phyloP scores from a whole-genome alignment of 2,329 filamentous ascomycete species.

The Xylariaceae sp. region DNA sequence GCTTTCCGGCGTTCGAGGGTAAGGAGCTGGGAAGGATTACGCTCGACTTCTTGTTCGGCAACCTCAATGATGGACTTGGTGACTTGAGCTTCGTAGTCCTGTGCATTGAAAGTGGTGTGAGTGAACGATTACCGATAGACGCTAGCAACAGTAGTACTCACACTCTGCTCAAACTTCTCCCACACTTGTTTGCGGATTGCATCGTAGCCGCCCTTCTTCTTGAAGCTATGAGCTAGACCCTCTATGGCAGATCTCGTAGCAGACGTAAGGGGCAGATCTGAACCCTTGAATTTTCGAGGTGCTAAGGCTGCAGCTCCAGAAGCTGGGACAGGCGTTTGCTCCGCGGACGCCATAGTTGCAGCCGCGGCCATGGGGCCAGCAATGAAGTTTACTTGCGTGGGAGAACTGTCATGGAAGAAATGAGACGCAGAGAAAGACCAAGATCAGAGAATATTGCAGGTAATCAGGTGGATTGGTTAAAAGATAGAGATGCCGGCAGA shows the following conservation, averaged over 20 bases:
- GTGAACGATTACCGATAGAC: not conserved
- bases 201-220: constrained; percentile 86
- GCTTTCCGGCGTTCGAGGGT: constrained; percentile 75
- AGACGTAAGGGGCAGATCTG: constrained; percentile 73
- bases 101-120: not conserved
- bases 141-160: constrained; percentile 42
- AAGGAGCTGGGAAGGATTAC: constrained; percentile 71
- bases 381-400: constrained; percentile 1
- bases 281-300: constrained; percentile 65
- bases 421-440: constrained; percentile 1
- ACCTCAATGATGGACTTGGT: constrained; percentile 68
- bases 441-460: not conserved
- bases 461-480: not conserved
- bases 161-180: constrained; percentile 72
- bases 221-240: constrained; percentile 76
- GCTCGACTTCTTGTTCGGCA: constrained; percentile 73
- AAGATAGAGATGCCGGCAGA: too few species aligned
- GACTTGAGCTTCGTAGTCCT: constrained; percentile 73
- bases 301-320: constrained; percentile 24
- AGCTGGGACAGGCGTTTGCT: constrained; percentile 32
- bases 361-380: constrained; percentile 31
- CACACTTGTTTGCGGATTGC: constrained; percentile 75
- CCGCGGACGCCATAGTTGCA: constrained; percentile 32
- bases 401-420: constrained; percentile 9
- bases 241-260: constrained; percentile 76